Percentiles rank a stretch among this genome's conserved stretches.
Conservation (phyloP, 1,284 basidiomycete genomes). For the Dichomitus squalens region DNA sequence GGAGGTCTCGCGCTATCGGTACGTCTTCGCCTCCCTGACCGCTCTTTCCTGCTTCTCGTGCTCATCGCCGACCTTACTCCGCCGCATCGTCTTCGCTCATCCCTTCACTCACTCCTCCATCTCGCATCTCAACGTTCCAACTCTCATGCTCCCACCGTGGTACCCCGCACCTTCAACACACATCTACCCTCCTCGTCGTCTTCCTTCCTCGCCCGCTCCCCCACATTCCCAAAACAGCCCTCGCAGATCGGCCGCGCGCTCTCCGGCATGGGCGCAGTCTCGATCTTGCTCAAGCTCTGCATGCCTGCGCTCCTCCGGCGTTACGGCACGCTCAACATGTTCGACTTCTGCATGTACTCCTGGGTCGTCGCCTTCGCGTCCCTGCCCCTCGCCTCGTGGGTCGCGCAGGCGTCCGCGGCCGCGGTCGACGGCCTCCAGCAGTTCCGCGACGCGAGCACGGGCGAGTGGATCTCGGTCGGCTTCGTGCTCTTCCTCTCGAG, state of each 20-base stretch:
- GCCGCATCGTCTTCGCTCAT: too few species aligned
- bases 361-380: constrained; percentile 40
- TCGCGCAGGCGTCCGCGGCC: constrained; percentile 24
- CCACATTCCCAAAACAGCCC: constrained; percentile 41
- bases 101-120: neutral
- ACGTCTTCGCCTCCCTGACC: constrained; percentile 24
- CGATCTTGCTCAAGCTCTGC: constrained; percentile 40
- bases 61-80: neutral
- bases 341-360: constrained; percentile 35
- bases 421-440: neutral
- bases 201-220: neutral
- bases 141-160: too few species aligned
- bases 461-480: constrained; percentile 37
- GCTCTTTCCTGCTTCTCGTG: neutral
- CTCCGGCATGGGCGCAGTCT: constrained; percentile 41
- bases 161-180: too few species aligned
- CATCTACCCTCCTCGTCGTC: neutral
- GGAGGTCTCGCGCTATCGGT: constrained; percentile 64
- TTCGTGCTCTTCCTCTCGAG: constrained; percentile 37
- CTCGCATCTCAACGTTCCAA: neutral
- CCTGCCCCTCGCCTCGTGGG: constrained; percentile 36
- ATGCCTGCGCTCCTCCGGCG: constrained; percentile 38
- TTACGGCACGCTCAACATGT: constrained; percentile 35
- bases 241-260: constrained; percentile 64
- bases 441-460: constrained; percentile 21